Base-by-base conservation (phyloP, 768 basidiomycete genomes). In the Rhodotorula graminis region DNA sequence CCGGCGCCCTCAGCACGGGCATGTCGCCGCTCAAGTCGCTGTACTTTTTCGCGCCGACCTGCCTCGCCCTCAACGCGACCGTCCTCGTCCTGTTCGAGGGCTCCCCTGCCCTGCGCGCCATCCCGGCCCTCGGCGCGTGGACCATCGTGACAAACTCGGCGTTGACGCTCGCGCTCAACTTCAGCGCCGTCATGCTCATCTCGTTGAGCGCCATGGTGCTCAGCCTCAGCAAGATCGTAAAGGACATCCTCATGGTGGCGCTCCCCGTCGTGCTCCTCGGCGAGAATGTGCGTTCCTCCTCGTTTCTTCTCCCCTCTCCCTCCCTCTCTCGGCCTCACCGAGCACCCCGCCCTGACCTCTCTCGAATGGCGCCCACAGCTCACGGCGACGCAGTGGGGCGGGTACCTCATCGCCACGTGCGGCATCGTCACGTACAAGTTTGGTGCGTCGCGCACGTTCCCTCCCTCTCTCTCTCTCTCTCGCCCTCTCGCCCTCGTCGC, bases 1-100 rank as follows among this genome's bases (percentile, higher is more conserved):
- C 65, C 0, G 14, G 44, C 25, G 60, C 60, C 40, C 27, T 61
- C 60, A 31, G 61, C 16, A 49, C 64, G 79, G 94, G 95, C 83
- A 96, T 97, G 94, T 92, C 96, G 78, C 94, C 94, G 0, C 86
- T 96, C 16, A 91, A 92, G 46, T 93, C 92, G 16, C 82, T 97
- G 64, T 91, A 96, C 83, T 96, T 65, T 44, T 94, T 93, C 79
- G 93, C 93, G 11, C 93, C 93, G 18, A 82, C 96, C 65, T 96
- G 94, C 80, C 92, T 93, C 1, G 79, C 84, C 73, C 90, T 97
- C 83, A 96, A 94, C 81, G 85, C 91, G 31, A 80, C 85, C 63
- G 84, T 93, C 76, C 81, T 96, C 33, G 90, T 92, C 14, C 91
- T 94, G 82, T 92, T 92, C 0, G 94, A 97, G 80, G 92, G 94